Conservation (phyloP, 345 rosid species). For the Nephelium lappaceum region DNA sequence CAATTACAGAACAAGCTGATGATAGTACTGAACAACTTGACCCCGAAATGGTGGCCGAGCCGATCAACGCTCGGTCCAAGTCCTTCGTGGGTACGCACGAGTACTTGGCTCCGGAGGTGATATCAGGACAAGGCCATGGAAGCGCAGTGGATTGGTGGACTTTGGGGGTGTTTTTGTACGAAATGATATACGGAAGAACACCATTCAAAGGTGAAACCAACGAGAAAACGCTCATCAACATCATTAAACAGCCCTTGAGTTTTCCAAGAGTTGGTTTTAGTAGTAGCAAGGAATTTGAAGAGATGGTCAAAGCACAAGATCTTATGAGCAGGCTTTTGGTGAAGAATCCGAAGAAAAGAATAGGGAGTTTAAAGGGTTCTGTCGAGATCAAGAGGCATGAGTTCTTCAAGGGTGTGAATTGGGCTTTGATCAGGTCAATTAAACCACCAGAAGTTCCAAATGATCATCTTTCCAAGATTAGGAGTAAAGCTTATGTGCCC, state of each 20-base stretch:
- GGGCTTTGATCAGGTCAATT: conserved; percentile 86
- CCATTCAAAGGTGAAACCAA: conserved; percentile 95
- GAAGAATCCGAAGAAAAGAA: conserved; percentile 86
- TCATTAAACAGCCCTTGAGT: conserved; percentile 69
- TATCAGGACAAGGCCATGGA: conserved; percentile 97
- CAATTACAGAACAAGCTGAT: conserved; percentile 51
- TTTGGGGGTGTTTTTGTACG: conserved; percentile 79
- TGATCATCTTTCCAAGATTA: conserved; percentile 33
- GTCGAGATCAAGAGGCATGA: conserved; percentile 82
- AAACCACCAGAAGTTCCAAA: conserved; percentile 82
- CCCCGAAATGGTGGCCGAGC: conserved; percentile 76
- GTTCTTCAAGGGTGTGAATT: conserved; percentile 81
- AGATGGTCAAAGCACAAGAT: conserved; percentile 70
- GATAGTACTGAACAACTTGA: conserved; percentile 21
- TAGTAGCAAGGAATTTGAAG: conserved; percentile 57
- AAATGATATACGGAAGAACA: conserved; percentile 82
- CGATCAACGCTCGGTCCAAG: conserved; percentile 70
- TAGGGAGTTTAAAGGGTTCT: conserved; percentile 78
- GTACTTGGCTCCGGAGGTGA: conserved; percentile 94
- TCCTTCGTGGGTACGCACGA: conserved; percentile 96
- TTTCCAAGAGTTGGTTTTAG: conserved; percentile 70
- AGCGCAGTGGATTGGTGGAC: conserved; percentile 99
- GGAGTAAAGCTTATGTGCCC: conserved; percentile 44
- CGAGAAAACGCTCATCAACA: conserved; percentile 78
- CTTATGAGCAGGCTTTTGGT: conserved; percentile 66